phyloP scores from a whole-genome alignment of 202 grass and related monocot genomes.

The Setaria italica region DNA sequence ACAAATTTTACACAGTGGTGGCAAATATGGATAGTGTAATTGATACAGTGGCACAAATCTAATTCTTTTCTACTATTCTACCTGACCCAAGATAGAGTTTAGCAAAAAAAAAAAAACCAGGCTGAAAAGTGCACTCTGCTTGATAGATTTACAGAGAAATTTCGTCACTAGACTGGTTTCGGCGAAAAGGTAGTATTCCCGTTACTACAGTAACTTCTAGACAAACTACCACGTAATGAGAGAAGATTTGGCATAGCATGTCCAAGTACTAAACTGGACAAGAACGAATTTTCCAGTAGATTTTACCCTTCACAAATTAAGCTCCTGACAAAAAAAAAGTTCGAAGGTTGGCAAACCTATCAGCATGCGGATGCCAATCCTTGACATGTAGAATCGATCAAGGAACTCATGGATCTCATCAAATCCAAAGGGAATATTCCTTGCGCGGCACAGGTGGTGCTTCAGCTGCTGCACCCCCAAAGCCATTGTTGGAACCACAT shows the following conservation, averaged over 20 bases:
- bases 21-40: no score
- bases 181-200: background rate
- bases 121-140: background rate
- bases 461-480: constrained; percentile 93
- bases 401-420: constrained; percentile 85
- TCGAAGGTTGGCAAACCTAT: constrained; percentile 69
- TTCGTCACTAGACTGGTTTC: constrained; percentile 6
- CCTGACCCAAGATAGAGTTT: constrained; percentile 12
- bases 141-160: constrained; percentile 20
- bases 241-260: constrained; percentile 10
- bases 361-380: constrained; percentile 94
- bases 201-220: constrained; percentile 5
- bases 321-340: constrained; percentile 31
- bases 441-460: constrained; percentile 58
- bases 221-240: background rate
- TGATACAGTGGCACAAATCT: no score
- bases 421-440: constrained; percentile 56
- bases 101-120: constrained; percentile 5
- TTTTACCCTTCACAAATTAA: constrained; percentile 36
- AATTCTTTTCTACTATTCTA: no score
- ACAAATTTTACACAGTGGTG: no score
- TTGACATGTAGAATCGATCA: constrained; percentile 93
- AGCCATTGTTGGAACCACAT: constrained; percentile 92
- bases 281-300: constrained; percentile 13
- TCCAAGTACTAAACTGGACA: constrained; percentile 6